Evolutionary conservation across 1,284 basidiomycete genomes (phyloP).

Genomic region (Fomitopsis betulina): DNA sequence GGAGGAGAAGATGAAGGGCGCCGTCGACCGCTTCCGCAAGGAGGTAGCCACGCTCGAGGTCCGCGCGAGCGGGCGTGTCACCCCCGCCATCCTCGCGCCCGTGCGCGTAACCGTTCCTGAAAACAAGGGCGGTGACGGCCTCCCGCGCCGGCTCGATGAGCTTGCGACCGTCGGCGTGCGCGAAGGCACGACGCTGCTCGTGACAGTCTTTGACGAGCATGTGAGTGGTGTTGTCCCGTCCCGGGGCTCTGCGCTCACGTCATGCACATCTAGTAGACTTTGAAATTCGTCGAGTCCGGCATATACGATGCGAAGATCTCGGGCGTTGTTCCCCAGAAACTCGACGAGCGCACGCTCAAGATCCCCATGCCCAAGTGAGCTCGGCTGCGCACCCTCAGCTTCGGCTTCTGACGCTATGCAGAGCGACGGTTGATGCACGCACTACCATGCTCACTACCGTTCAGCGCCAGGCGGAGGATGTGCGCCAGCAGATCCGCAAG

Average conservation of each 20-base stretch:
- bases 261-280: constrained; percentile 45
- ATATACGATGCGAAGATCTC: constrained; percentile 70
- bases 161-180: constrained; percentile 74
- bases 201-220: constrained; percentile 72
- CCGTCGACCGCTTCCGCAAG: constrained; percentile 66
- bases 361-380: constrained; percentile 74
- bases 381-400: not conserved
- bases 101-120: constrained; percentile 55
- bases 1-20: constrained; percentile 57
- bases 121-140: constrained; percentile 26
- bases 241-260: constrained; percentile 4
- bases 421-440: constrained; percentile 72
- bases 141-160: constrained; percentile 49
- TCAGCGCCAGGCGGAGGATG: constrained; percentile 65
- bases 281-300: constrained; percentile 68
- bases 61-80: constrained; percentile 72
- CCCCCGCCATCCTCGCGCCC: constrained; percentile 62
- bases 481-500: constrained; percentile 67
- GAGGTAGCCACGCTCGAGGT: constrained; percentile 63
- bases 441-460: constrained; percentile 49
- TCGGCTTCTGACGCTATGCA: constrained; percentile 22
- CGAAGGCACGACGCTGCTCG: constrained; percentile 64
- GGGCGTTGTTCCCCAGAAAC: constrained; percentile 62
- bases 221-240: constrained; percentile 35
- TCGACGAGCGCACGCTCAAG: constrained; percentile 65